A percentile compares a stretch with the other conserved stretches of the same genome.
These are phyloP conservation scores for Prunus padus DNA, from an alignment of 306 rosid genomes.

Conservation along the genomic window DNA sequence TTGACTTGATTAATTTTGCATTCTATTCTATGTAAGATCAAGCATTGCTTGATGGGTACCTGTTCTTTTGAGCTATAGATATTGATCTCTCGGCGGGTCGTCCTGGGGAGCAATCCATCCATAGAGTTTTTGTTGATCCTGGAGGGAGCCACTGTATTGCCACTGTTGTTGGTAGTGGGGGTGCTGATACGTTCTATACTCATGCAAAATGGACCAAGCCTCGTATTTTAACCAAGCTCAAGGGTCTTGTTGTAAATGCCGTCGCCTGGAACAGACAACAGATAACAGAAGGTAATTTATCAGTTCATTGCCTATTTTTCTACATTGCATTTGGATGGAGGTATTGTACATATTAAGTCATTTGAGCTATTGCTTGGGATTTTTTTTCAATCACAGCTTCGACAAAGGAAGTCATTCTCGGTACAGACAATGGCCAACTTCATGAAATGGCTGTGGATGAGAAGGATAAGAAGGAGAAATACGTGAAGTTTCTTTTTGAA, in stretches of 20 bases:
- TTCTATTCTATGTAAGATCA: not conserved
- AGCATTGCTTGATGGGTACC: conserved; percentile 26
- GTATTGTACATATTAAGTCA: not conserved
- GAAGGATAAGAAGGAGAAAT: conserved; percentile 95
- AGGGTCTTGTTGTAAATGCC: conserved; percentile 83
- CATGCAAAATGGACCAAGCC: conserved; percentile 96
- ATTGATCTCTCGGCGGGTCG: conserved; percentile 84
- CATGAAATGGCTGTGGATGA: conserved; percentile 87
- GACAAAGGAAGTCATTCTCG: conserved; percentile 87
- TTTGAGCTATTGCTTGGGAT: not conserved
- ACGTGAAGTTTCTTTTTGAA: conserved; percentile 68
- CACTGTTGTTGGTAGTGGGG: conserved; percentile 69
- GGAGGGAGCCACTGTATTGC: conserved; percentile 97
- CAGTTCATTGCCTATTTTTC: conserved; percentile 9
- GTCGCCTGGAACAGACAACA: conserved; percentile 93
- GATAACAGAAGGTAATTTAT: conserved; percentile 79
- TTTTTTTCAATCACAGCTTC: conserved; percentile 48
- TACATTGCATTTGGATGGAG: not conserved
- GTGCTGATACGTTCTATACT: conserved; percentile 83
- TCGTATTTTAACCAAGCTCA: conserved; percentile 71
- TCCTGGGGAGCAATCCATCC: conserved; percentile 93
- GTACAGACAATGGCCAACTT: conserved; percentile 86
- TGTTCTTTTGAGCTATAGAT: conserved; percentile 48
- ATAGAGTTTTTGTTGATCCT: conserved; percentile 91
- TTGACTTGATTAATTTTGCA: conserved; percentile 1